Conservation (phyloP, 768 basidiomycete genomes). For the Fibroporia radiculosa region DNA sequence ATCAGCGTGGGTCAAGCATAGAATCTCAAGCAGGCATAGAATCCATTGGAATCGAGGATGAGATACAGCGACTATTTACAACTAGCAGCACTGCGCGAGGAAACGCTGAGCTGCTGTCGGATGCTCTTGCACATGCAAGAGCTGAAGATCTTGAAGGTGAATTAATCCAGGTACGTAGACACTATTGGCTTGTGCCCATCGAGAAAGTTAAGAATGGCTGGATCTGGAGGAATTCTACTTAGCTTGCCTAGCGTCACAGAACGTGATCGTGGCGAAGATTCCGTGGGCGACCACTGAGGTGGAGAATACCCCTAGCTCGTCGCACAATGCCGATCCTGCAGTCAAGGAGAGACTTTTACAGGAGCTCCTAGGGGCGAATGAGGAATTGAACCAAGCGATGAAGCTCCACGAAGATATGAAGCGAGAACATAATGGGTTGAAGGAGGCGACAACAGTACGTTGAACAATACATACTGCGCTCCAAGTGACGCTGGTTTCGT, state of each 20-base stretch:
- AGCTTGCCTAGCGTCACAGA: conserved; percentile 75
- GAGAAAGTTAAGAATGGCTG: neutral
- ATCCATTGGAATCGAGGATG: conserved; percentile 51
- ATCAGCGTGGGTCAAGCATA: conserved; percentile 40
- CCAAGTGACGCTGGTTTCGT: no score
- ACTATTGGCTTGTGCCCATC: conserved; percentile 17
- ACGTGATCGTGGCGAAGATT: conserved; percentile 77
- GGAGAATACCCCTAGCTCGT: conserved; percentile 45
- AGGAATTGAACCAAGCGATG: conserved; percentile 56
- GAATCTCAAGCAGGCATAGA: conserved; percentile 28
- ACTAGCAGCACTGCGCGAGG: conserved; percentile 65
- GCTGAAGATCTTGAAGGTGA: conserved; percentile 54
- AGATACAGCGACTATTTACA: conserved; percentile 57
- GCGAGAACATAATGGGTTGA: no score
- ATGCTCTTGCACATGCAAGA: conserved; percentile 60
- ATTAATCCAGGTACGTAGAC: conserved; percentile 31
- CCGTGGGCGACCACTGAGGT: conserved; percentile 87
- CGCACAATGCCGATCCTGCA: conserved; percentile 27
- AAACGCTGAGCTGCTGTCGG: conserved; percentile 66
- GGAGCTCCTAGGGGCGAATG: conserved; percentile 65
- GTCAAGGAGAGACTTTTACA: conserved; percentile 68
- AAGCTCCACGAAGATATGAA: conserved; percentile 72
- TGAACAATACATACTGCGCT: no score
- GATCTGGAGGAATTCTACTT: conserved; percentile 63
- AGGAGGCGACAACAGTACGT: no score